These are phyloP conservation scores for Narthecium ossifragum DNA, from an alignment of 106 monocot genomes.

Conservation along the genomic window DNA sequence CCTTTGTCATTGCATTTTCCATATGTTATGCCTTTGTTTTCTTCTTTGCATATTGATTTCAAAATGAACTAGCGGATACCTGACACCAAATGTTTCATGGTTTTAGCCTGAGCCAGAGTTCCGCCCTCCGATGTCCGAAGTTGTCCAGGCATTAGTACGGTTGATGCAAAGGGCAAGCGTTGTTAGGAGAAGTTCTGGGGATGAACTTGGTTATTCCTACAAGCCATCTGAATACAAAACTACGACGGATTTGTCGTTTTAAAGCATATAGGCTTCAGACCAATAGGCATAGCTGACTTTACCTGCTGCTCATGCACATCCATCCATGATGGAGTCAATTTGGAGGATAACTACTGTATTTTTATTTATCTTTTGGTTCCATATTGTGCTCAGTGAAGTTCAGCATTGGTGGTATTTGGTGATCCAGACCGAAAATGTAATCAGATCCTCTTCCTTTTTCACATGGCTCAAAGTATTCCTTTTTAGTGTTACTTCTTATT, in stretches of 20 bases:
- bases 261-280: neutral
- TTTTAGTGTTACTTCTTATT: too few relatives aligned
- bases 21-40: too few relatives aligned
- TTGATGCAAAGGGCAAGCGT: constrained; percentile 57
- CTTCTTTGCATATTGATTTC: neutral
- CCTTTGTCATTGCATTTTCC: neutral
- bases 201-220: constrained; percentile 45
- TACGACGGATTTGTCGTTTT: constrained; percentile 1
- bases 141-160: constrained; percentile 57
- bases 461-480: too few relatives aligned
- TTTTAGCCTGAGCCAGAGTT: constrained; percentile 63
- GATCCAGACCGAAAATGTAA: too few relatives aligned
- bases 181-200: constrained; percentile 34
- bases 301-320: neutral
- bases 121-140: constrained; percentile 73
- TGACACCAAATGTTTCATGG: neutral
- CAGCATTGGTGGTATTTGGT: too few relatives aligned
- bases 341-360: too few relatives aligned
- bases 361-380: too few relatives aligned
- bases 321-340: neutral
- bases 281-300: neutral
- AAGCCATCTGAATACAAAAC: constrained; percentile 36
- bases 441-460: too few relatives aligned
- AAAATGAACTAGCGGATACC: too few relatives aligned
- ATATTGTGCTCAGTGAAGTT: too few relatives aligned